Evolutionary conservation across 2,329 filamentous ascomycete genomes (phyloP).

Genomic region (Rutstroemia sydowiana): DNA sequence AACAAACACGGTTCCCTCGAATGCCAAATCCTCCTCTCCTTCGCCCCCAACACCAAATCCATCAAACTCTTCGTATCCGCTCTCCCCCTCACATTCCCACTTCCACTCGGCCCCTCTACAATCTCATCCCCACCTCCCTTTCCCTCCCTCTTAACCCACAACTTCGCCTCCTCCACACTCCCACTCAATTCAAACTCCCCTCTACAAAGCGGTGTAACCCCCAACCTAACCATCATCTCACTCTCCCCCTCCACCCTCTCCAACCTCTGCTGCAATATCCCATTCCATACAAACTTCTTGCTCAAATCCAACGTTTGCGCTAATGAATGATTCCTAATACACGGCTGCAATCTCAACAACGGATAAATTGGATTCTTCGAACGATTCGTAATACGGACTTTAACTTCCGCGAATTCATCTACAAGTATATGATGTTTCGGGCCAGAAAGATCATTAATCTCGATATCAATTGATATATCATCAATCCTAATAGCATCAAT

Average conservation of each 20-base stretch:
- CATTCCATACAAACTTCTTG: constrained; percentile 78
- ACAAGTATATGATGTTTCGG: constrained; percentile 31
- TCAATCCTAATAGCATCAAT: constrained; percentile 76
- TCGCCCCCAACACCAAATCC: constrained; percentile 50
- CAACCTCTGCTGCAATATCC: constrained; percentile 69
- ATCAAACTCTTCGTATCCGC: constrained; percentile 50
- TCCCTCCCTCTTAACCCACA: too few relatives aligned
- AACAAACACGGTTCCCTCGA: constrained; percentile 50
- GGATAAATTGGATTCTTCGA: constrained; percentile 60
- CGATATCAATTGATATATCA: constrained; percentile 63
- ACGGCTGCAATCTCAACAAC: constrained; percentile 68
- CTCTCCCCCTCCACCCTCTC: constrained; percentile 53
- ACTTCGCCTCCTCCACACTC: constrained; percentile 69
- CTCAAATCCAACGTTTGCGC: constrained; percentile 73
- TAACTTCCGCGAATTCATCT: constrained; percentile 63
- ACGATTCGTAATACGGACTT: constrained; percentile 67
- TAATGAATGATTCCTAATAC: constrained; percentile 56
- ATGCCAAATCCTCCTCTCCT: constrained; percentile 59
- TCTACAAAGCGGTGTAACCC: constrained; percentile 66
- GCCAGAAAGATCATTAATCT: constrained; percentile 34
- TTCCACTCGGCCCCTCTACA: too few relatives aligned
- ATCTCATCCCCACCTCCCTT: too few relatives aligned
- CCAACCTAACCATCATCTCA: constrained; percentile 55
- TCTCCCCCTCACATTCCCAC: constrained; percentile 34
- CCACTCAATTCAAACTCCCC: constrained; percentile 79